phyloP scores from a whole-genome alignment of 2,329 filamentous ascomycete species.

The Talaromyces sp. region DNA sequence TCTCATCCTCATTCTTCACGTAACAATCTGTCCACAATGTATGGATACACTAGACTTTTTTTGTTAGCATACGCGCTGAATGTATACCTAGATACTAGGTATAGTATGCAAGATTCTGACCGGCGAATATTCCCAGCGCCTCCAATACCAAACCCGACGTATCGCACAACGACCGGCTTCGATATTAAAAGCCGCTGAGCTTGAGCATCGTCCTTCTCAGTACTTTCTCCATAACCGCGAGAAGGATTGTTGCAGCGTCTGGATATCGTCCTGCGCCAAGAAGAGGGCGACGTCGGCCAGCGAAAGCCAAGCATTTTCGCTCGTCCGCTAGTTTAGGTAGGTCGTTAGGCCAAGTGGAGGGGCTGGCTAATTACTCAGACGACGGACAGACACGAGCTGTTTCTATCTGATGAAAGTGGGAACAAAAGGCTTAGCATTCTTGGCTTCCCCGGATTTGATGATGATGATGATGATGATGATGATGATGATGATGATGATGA shows the following conservation, averaged over 20 bases:
- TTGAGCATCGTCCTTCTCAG: background rate
- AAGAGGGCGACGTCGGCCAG: background rate
- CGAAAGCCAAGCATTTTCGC: constrained; percentile 5
- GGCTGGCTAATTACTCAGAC: background rate
- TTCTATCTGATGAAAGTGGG: background rate
- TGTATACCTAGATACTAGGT: background rate
- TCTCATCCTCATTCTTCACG: background rate
- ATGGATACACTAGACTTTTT: background rate
- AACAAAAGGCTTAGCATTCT: constrained; percentile 12
- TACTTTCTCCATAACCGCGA: background rate
- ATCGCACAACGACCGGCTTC: background rate
- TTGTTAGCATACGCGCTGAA: background rate
- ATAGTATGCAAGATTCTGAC: background rate
- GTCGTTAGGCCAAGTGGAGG: background rate
- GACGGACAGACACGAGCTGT: background rate
- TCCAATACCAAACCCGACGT: constrained; percentile 6
- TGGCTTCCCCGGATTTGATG: constrained; percentile 8
- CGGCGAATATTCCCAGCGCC: constrained; percentile 7
- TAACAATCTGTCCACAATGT: background rate
- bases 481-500: background rate
- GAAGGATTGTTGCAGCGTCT: background rate
- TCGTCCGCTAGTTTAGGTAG: background rate
- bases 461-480: background rate
- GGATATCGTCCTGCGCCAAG: background rate
- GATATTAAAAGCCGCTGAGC: background rate